Conservation (phyloP, 768 basidiomycete genomes). For the Hypholoma sublateritium region DNA sequence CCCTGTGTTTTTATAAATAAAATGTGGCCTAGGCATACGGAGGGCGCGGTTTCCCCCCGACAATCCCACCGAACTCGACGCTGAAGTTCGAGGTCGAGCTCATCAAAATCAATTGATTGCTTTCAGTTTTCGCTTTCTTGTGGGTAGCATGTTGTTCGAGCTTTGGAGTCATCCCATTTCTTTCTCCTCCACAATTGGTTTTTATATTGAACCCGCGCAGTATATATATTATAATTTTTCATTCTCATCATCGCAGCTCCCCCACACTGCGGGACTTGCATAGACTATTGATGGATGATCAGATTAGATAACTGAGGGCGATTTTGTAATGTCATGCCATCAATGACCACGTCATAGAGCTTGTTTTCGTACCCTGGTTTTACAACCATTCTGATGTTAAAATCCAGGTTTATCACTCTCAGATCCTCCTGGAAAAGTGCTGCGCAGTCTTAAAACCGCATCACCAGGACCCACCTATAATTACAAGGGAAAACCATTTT, state of each 20-base stretch:
- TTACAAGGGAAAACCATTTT: no score
- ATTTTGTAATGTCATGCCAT: no score
- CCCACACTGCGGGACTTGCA: neutral
- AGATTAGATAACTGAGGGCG: slow-evolving; percentile 3
- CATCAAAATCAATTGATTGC: slow-evolving; percentile 54
- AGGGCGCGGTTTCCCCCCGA: slow-evolving; percentile 68
- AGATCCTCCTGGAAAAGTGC: neutral
- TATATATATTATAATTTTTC: neutral
- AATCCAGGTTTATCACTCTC: neutral
- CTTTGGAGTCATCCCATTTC: neutral
- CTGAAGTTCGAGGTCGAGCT: slow-evolving; percentile 86
- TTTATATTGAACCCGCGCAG: neutral
- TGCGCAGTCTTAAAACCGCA: neutral
- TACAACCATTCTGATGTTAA: neutral
- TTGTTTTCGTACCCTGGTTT: slow-evolving; percentile 1
- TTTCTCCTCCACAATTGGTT: neutral
- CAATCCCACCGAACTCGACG: slow-evolving; percentile 75
- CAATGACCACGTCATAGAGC: neutral
- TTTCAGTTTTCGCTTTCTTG: neutral
- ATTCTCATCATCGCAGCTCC: neutral
- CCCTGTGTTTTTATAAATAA: slow-evolving; percentile 3
- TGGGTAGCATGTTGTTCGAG: neutral
- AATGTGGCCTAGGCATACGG: slow-evolving; percentile 62
- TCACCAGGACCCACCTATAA: neutral
- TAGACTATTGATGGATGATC: slow-evolving; percentile 1